These are phyloP conservation scores for Setaria italica DNA, from an alignment of 202 grass and related monocot species.

Conservation along the genomic window DNA sequence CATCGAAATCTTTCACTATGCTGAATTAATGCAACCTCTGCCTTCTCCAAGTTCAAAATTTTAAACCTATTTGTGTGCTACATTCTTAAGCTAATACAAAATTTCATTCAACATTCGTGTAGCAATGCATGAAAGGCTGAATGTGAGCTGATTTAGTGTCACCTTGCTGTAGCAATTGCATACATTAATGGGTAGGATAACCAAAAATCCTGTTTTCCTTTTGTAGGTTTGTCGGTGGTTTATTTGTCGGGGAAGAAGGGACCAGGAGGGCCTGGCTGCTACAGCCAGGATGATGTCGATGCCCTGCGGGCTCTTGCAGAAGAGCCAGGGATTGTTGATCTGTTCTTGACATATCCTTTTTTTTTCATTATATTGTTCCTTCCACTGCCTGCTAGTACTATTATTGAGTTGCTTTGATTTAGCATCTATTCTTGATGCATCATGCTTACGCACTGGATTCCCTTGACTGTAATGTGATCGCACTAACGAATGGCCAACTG, in stretches of 20 bases:
- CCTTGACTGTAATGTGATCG: constrained; percentile 61
- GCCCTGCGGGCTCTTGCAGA: constrained; percentile 83
- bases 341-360: constrained; percentile 97
- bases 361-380: neutral
- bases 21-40: neutral
- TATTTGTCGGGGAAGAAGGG: constrained; percentile 77
- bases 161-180: constrained; percentile 18
- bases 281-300: constrained; percentile 86
- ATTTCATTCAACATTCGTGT: constrained; percentile 16
- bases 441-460: neutral
- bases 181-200: neutral
- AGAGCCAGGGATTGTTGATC: constrained; percentile 70
- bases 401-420: constrained; percentile 27
- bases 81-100: neutral
- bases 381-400: constrained; percentile 11
- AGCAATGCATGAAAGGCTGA: neutral
- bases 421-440: constrained; percentile 34
- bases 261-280: constrained; percentile 50
- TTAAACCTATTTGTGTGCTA: neutral
- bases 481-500: constrained; percentile 94
- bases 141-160: neutral
- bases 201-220: neutral
- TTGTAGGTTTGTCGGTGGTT: constrained; percentile 75
- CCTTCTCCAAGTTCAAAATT: neutral
- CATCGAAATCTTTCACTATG: neutral